A percentile compares a stretch with the other conserved stretches of the same genome.
Conservation (phyloP, 2,329 filamentous ascomycete species). For the Drechslerella stenobrocha region DNA sequence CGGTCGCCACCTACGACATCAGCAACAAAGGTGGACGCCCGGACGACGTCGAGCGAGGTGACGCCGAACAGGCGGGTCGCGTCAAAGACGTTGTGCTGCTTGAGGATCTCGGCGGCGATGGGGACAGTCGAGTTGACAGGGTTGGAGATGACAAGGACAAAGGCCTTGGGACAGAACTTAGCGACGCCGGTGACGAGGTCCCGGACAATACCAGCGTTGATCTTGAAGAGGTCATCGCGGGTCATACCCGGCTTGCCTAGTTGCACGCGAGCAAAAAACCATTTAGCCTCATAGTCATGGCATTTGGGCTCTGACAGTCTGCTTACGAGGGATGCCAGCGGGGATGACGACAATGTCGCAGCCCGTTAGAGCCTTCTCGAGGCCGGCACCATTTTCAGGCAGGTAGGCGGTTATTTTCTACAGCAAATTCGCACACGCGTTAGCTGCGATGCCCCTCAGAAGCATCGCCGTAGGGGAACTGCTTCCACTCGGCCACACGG, state of each 20-base stretch:
- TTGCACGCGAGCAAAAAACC: constrained; percentile 51
- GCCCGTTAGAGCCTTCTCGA: constrained; percentile 85
- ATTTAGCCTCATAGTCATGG: constrained; percentile 23
- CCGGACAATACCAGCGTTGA: constrained; percentile 97
- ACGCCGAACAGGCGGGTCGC: constrained; percentile 96
- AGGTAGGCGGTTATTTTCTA: constrained; percentile 87
- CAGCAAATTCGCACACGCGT: constrained; percentile 11
- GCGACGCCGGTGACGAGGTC: constrained; percentile 86
- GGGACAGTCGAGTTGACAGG: constrained; percentile 99
- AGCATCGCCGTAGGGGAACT: not conserved
- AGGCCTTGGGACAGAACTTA: constrained; percentile 87
- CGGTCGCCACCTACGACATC: constrained; percentile 82
- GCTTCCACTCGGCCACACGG: too few species aligned
- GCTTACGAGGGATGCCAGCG: constrained; percentile 92
- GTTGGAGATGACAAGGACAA: constrained; percentile 96
- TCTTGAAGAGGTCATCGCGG: constrained; percentile 99
- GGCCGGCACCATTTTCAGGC: constrained; percentile 77
- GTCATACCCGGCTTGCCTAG: constrained; percentile 98
- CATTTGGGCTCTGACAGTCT: not conserved
- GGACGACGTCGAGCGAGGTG: constrained; percentile 96
- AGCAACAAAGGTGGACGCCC: constrained; percentile 93
- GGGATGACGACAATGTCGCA: constrained; percentile 97
- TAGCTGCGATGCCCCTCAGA: constrained; percentile 10
- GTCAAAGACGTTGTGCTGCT: constrained; percentile 90
- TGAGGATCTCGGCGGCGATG: constrained; percentile 95